Conservation (phyloP, 768 basidiomycete species). For the Kwoniella bestiolae region DNA sequence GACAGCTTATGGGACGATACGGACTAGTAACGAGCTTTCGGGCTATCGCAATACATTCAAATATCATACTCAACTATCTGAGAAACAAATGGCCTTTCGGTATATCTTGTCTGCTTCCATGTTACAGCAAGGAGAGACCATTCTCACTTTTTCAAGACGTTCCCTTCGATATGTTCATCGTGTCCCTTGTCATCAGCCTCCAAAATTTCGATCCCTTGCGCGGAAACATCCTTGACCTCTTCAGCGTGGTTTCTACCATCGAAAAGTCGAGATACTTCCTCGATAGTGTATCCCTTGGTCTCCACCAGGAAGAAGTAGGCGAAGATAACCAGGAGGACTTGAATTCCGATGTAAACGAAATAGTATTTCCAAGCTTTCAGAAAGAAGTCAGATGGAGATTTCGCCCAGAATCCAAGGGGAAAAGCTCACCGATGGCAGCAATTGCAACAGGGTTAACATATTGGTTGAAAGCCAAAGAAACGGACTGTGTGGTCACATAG, state of each 20-base stretch:
- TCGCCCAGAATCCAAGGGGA: neutral
- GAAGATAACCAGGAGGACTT: conserved; percentile 21
- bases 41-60: too few relatives aligned
- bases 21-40: too few relatives aligned
- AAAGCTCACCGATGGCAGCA: conserved; percentile 30
- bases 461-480: conserved; percentile 31
- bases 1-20: too few relatives aligned
- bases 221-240: conserved; percentile 10
- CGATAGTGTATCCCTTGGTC: conserved; percentile 38
- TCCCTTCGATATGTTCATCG: neutral
- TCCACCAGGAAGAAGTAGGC: conserved; percentile 41
- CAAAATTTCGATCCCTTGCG: neutral
- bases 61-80: too few relatives aligned
- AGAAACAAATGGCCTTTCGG: too few relatives aligned
- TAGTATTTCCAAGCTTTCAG: neutral
- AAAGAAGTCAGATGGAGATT: too few relatives aligned
- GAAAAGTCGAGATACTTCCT: conserved; percentile 40
- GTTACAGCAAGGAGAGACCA: too few relatives aligned
- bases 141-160: neutral
- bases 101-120: too few relatives aligned
- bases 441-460: conserved; percentile 37
- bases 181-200: neutral
- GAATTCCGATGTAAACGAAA: conserved; percentile 8
- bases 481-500: conserved; percentile 3
- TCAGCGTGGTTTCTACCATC: conserved; percentile 28